Base-by-base conservation (phyloP, 805 yeast genomes). In the Saturnispora diversa region DNA sequence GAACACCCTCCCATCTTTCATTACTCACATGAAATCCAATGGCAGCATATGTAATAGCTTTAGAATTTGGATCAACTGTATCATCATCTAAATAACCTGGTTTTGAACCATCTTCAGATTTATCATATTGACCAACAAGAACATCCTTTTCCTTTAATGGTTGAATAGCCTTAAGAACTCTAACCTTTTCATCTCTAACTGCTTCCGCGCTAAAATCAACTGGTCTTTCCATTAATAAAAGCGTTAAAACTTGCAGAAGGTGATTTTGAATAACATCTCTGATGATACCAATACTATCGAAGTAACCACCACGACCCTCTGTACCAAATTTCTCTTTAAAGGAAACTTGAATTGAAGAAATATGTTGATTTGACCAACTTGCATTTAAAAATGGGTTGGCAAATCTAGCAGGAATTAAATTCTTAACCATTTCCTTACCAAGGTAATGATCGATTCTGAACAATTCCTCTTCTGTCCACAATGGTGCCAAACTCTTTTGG, bases 231-330 rank as follows among this genome's bases (percentile, higher is more conserved):
- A 92, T 90, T 40, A 96, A 84, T 45, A 90, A 68, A 42, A 92
- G 63, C 5, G 97, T 88, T 58, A 92, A 67, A 17, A 90, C 94
- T 68, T 92, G 98, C 56, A 90, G 70, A 53, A 92, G 65, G 66
- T 92, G 98, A 72, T 92, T 92, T 69, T 92, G 98, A 86, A 92
- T 90, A 35, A 92, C 97, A 59, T 92, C 98, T 63, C 98, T 78
- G 51, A 92, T 84, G 58, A 92, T 92, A 44, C 98, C 98, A 55
- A 88, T 86, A 42, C 72, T 70, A 64, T 92, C 97, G 57, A 92
- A 92, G 68, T 92, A 92, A 28, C 98, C 98, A 52, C 98, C 98
- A 60, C 98, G 78, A 43, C 98, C 98, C 66, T 92, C 96, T 30
- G 98, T 92, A 42, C 98, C 98, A 54, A 92, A 92, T n/a, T 92